Percentiles rank a stretch among this genome's conserved stretches.
These are phyloP conservation scores for Fusarium illudens DNA, from an alignment of 2,329 filamentous ascomycete genomes.

Conservation along the genomic window DNA sequence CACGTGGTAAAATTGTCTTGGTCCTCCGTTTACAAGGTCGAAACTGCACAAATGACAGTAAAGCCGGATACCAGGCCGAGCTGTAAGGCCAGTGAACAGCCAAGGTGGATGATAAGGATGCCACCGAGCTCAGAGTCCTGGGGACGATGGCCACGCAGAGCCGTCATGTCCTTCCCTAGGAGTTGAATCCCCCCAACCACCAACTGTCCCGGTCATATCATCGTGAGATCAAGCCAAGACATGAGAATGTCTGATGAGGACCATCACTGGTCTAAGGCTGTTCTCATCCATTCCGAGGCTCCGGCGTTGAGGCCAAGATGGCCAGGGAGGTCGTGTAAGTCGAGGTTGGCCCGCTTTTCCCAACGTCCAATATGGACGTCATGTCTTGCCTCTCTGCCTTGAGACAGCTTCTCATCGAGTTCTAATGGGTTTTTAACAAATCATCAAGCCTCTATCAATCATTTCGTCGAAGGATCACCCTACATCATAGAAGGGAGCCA, in stretches of 20 bases:
- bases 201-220: neutral
- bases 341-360: neutral
- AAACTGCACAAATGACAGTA: too few species aligned
- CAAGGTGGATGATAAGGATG: too few species aligned
- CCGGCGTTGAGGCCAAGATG: neutral
- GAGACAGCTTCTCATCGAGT: neutral
- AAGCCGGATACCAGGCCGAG: too few species aligned
- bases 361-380: neutral
- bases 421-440: neutral
- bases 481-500: neutral
- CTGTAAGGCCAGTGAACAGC: too few species aligned
- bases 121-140: too few species aligned
- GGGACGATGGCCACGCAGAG: too few species aligned
- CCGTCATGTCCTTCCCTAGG: too few species aligned
- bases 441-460: neutral
- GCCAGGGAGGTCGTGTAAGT: neutral
- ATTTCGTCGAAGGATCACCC: neutral
- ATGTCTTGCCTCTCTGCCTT: neutral
- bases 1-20: too few species aligned
- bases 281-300: neutral
- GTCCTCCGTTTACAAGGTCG: too few species aligned
- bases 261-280: fast-evolving
- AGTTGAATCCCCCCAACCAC: too few species aligned
- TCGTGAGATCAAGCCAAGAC: neutral
- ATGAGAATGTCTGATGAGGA: neutral